Evolutionary conservation across 2,329 filamentous ascomycete genomes (phyloP).

Genomic region (Metarhizium robertsii): DNA sequence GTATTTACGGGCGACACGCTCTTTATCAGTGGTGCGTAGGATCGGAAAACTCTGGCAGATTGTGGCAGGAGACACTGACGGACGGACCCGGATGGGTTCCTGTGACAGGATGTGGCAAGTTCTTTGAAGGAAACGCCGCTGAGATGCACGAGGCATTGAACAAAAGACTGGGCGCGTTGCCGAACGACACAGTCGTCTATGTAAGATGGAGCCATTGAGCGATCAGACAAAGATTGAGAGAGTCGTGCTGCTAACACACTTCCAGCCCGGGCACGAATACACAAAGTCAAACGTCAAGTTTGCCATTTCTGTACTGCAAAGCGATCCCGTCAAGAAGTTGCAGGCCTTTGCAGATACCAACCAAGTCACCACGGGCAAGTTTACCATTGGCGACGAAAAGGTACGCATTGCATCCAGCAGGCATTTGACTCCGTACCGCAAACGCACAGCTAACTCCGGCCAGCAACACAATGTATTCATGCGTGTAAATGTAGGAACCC

Average conservation of each 20-base stretch:
- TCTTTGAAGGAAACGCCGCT: slow-evolving; percentile 83
- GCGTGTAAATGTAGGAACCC: slow-evolving; percentile 59
- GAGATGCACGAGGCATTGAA: slow-evolving; percentile 96
- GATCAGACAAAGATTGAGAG: neutral
- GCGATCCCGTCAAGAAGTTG: slow-evolving; percentile 67
- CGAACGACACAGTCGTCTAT: slow-evolving; percentile 87
- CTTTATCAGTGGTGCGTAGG: slow-evolving; percentile 71
- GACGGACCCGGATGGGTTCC: neutral
- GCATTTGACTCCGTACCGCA: neutral
- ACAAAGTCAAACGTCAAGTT: slow-evolving; percentile 97
- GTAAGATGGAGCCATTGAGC: slow-evolving; percentile 37
- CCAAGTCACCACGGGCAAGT: slow-evolving; percentile 84
- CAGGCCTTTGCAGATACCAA: slow-evolving; percentile 69
- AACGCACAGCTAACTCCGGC: slow-evolving; percentile 1
- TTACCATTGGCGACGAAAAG: slow-evolving; percentile 97
- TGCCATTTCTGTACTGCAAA: slow-evolving; percentile 63
- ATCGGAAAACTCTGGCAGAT: neutral
- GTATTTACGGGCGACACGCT: slow-evolving; percentile 96
- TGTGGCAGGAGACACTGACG: neutral
- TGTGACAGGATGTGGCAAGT: slow-evolving; percentile 70
- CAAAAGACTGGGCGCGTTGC: slow-evolving; percentile 67
- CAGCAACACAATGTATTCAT: slow-evolving; percentile 95
- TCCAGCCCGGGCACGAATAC: slow-evolving; percentile 88
- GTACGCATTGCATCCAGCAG: slow-evolving; percentile 31
- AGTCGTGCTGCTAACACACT: neutral